These are phyloP conservation scores for Rhodotorula sp. DNA, from an alignment of 1,284 basidiomycete species.

Conservation along the genomic window DNA sequence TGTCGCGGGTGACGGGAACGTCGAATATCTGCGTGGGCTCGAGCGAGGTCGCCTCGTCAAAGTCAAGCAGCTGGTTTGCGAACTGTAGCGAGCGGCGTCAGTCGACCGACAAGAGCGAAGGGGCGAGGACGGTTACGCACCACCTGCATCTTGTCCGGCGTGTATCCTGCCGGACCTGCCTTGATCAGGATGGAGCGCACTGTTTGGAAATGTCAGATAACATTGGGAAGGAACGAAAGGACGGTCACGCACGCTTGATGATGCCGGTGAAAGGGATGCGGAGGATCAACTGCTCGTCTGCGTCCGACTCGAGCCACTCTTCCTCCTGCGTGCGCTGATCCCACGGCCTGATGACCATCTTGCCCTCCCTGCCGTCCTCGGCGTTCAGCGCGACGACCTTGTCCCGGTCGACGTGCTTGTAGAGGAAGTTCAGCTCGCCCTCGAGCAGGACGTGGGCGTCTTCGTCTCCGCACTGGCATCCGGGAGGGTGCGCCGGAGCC, in stretches of 20 bases:
- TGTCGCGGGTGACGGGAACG: conserved; percentile 36
- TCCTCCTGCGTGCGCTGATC: conserved; percentile 41
- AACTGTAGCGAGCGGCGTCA: conserved; percentile 10
- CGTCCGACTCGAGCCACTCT: conserved; percentile 39
- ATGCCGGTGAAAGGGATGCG: conserved; percentile 43
- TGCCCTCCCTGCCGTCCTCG: conserved; percentile 28
- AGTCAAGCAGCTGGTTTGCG: conserved; percentile 42
- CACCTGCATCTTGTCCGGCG: conserved; percentile 38
- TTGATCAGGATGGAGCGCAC: conserved; percentile 43
- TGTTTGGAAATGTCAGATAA: not conserved
- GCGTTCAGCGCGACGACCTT: conserved; percentile 42
- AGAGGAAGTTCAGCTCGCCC: conserved; percentile 32
- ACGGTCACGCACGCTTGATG: conserved; percentile 36
- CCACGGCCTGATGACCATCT: conserved; percentile 41
- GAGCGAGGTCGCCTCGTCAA: conserved; percentile 40
- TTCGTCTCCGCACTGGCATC: conserved; percentile 35
- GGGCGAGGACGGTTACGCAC: conserved; percentile 1
- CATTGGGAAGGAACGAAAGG: not conserved
- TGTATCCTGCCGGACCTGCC: conserved; percentile 39
- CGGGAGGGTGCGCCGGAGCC: conserved; percentile 23
- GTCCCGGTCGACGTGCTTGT: conserved; percentile 39
- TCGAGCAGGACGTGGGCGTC: conserved; percentile 34
- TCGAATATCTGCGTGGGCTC: conserved; percentile 43
- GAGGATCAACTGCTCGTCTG: conserved; percentile 42
- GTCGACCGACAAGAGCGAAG: not conserved